phyloP scores from a whole-genome alignment of 1,139 yeast genomes.

The Yueomyces sp. region DNA sequence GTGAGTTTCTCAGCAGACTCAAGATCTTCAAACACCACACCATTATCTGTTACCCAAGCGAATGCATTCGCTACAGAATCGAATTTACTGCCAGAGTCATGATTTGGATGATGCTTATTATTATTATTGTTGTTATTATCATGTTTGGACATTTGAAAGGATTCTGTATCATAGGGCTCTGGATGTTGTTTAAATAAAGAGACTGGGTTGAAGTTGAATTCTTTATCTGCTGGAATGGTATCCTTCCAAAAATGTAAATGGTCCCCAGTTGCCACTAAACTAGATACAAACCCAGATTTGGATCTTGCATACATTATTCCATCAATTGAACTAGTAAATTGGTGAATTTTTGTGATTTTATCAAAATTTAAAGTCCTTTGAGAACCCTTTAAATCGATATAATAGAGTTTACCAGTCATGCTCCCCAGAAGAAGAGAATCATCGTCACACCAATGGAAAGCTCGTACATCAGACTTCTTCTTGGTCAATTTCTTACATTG shows the following conservation, averaged over 20 bases:
- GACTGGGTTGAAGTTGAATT: too few species aligned
- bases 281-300: conserved; percentile 3
- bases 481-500: conserved; percentile 12
- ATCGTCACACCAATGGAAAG: conserved; percentile 12
- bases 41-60: conserved; percentile 36
- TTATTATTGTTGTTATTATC: too few species aligned
- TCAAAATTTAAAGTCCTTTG: not conserved
- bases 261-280: conserved; percentile 26
- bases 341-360: conserved; percentile 6
- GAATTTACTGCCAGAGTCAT: conserved; percentile 23
- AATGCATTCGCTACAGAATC: conserved; percentile 21
- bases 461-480: conserved; percentile 15
- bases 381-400: conserved; percentile 4
- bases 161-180: too few species aligned
- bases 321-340: conserved; percentile 10
- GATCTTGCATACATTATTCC: conserved; percentile 12
- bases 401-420: conserved; percentile 14
- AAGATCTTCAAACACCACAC: conserved; percentile 30
- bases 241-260: conserved; percentile 30
- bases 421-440: conserved; percentile 16
- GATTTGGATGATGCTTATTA: too few species aligned
- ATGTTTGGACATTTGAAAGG: too few species aligned
- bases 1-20: conserved; percentile 7
- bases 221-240: not conserved
- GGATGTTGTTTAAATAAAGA: too few species aligned